phyloP scores from a whole-genome alignment of 2,329 filamentous ascomycete genomes.

The Cadophora sp. region DNA sequence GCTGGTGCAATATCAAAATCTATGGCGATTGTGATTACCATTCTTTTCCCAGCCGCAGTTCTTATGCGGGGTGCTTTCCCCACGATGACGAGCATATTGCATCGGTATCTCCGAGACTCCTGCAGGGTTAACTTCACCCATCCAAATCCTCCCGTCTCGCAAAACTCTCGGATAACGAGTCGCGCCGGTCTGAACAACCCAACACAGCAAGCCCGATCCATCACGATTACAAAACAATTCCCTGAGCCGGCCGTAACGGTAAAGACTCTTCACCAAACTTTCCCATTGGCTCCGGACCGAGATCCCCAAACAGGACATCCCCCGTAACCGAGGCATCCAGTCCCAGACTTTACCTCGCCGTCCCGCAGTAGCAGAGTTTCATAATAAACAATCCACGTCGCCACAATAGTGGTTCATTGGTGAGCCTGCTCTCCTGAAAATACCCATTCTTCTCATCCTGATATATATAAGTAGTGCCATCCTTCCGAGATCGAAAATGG shows the following conservation, averaged over 20 bases:
- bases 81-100: not conserved
- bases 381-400: conserved; percentile 12
- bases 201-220: not conserved
- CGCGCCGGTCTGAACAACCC: not conserved
- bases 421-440: conserved; percentile 3
- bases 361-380: conserved; percentile 21
- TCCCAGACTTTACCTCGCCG: not conserved
- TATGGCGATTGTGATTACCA: too few relatives aligned
- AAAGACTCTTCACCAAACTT: not conserved
- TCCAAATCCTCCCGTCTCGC: not conserved
- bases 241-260: conserved; percentile 1
- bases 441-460: not conserved
- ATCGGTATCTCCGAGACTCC: not conserved
- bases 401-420: conserved; percentile 16
- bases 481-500: conserved; percentile 29
- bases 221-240: conserved; percentile 4
- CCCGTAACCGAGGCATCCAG: conserved; percentile 24
- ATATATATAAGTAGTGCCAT: conserved; percentile 5
- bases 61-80: not conserved
- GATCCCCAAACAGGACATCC: conserved; percentile 16
- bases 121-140: not conserved
- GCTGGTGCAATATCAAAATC: too few relatives aligned
- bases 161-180: not conserved
- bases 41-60: too few relatives aligned
- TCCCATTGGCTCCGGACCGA: conserved; percentile 6